Base-by-base conservation (phyloP, 768 basidiomycete genomes). In the Russula sp. region DNA sequence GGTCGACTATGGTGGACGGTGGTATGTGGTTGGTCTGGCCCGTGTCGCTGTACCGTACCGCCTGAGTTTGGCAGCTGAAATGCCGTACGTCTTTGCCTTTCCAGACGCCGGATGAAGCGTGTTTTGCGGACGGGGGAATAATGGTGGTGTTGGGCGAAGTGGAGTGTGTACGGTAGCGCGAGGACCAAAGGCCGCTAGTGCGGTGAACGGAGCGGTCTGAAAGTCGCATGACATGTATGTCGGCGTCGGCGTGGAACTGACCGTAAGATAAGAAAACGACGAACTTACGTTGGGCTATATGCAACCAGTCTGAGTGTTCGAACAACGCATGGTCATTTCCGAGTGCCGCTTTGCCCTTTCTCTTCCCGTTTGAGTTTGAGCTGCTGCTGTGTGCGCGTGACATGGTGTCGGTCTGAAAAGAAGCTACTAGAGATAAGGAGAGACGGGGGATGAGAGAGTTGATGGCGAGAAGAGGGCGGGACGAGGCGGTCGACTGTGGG, bases 261-360 rank as follows among this genome's bases (percentile, higher is more conserved):
- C 40, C 34, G 46, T 54, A 34, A 3, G 66, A 11, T 40, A 38
- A 34, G 26, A 1, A n/a, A 22, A 46, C 1, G 59, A 55, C 5
- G 51, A n/a, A 64, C 68, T 32, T 59, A 69, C 68, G 49, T 38
- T 69, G 67, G 42, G 57, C 28, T 24, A 36, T 7, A 44, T 49
- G 55, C 32, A 67, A 60, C 65, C 68, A 69, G 32, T 63, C 59
- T 11, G 62, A 59, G 48, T 30, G 26, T 63, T 67, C 57, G 58
- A 61, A 44, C 60, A 49, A 34, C 40, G 42, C 26, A n/a, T 42
- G 32, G 7, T 63, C 66, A 49, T 66, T 50, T 61, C 64, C 59
- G 64, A 53, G 62, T 8, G 49, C 55, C 16, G 68, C 68, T 13
- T 64, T 67, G 3, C 51, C 68, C n/a, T 64, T 67, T 5, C 55